A percentile compares a stretch with the other conserved stretches of the same genome.
These are phyloP conservation scores for Naganishia friedmannii DNA, from an alignment of 768 basidiomycete species.

Conservation along the genomic window DNA sequence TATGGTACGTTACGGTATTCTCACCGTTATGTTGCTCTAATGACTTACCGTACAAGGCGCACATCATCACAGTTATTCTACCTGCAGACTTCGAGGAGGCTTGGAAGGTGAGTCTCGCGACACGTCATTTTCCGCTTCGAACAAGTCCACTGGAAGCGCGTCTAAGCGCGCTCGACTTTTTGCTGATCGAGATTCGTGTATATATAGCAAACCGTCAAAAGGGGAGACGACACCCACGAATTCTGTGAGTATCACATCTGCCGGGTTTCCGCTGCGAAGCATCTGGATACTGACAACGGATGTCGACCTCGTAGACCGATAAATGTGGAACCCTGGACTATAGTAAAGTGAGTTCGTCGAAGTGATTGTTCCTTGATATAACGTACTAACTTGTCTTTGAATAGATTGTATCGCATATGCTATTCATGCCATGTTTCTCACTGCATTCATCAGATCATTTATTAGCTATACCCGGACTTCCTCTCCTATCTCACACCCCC, in stretches of 20 bases:
- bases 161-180: constrained; percentile 8
- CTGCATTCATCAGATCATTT: background rate
- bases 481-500: constrained; percentile 1
- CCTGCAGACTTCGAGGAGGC: constrained; percentile 98
- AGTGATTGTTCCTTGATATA: constrained; percentile 8
- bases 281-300: background rate
- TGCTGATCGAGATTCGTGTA: constrained; percentile 32
- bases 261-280: background rate
- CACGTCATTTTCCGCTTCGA: constrained; percentile 25
- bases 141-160: constrained; percentile 15
- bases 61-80: constrained; percentile 63
- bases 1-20: constrained; percentile 55
- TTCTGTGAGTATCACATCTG: constrained; percentile 64
- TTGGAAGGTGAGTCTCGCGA: constrained; percentile 86
- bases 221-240: constrained; percentile 90
- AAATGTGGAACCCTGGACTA: background rate
- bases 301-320: constrained; percentile 38
- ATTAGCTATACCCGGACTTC: background rate
- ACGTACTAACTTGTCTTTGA: background rate
- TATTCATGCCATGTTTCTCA: constrained; percentile 16
- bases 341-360: constrained; percentile 25
- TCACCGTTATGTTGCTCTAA: no score
- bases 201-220: constrained; percentile 89
- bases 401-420: constrained; percentile 22
- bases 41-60: background rate